Conservation (phyloP, 2,329 filamentous ascomycete genomes). For the Alternaria ventricosa region DNA sequence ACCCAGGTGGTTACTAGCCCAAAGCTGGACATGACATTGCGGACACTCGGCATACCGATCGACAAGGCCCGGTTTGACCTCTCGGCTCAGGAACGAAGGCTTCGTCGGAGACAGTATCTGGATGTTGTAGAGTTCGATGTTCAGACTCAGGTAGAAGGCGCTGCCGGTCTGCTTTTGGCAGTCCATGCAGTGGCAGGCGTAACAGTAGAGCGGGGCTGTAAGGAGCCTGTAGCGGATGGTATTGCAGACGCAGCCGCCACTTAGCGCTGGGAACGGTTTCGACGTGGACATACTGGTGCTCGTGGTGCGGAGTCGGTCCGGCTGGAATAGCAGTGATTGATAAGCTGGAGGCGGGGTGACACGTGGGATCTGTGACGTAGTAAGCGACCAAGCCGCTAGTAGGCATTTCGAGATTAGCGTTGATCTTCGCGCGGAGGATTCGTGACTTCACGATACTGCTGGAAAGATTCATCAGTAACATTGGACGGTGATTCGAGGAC, state of each 20-base stretch:
- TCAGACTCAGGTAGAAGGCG: constrained; percentile 28
- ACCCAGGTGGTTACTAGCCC: constrained; percentile 18
- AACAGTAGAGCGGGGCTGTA: constrained; percentile 37
- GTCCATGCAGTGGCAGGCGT: constrained; percentile 41
- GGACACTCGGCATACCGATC: constrained; percentile 23
- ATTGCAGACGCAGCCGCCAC: constrained; percentile 37
- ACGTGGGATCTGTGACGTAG: background rate
- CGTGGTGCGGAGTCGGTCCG: background rate
- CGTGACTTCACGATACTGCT: background rate
- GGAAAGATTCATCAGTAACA: background rate
- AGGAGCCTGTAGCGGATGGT: constrained; percentile 33
- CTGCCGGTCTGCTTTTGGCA: constrained; percentile 37
- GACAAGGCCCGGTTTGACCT: background rate
- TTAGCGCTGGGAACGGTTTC: constrained; percentile 36
- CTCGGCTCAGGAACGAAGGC: constrained; percentile 11
- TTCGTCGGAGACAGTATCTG: constrained; percentile 18
- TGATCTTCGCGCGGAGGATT: background rate
- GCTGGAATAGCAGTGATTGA: background rate
- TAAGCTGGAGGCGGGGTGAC: background rate
- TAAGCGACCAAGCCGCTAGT: background rate
- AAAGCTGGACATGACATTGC: constrained; percentile 29
- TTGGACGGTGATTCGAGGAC: background rate
- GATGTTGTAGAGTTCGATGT: constrained; percentile 36
- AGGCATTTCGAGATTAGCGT: background rate
- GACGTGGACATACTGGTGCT: constrained; percentile 2